Evolutionary conservation across 768 basidiomycete species (phyloP).

Genomic region (Termitomyces sp.): DNA sequence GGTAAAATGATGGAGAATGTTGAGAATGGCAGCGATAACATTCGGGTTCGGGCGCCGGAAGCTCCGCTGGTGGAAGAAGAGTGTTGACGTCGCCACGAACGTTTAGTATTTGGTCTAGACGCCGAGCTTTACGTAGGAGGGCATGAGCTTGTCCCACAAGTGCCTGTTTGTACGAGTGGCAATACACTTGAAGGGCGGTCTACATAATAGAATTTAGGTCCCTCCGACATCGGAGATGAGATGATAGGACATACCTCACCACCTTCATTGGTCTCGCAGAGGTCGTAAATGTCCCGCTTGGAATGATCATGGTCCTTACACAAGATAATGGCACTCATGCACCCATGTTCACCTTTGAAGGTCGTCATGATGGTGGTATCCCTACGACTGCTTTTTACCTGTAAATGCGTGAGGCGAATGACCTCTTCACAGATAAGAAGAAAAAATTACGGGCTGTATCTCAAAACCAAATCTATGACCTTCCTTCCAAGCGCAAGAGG

Average conservation of each 20-base stretch:
- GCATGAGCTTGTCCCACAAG: slow-evolving; percentile 69
- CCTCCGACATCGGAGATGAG: background rate
- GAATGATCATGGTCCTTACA: slow-evolving; percentile 72
- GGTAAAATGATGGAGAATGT: slow-evolving; percentile 76
- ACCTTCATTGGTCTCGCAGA: slow-evolving; percentile 81
- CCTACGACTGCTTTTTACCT: slow-evolving; percentile 77
- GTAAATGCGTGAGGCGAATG: background rate
- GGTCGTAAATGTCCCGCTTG: slow-evolving; percentile 67
- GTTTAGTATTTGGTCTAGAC: slow-evolving; percentile 70
- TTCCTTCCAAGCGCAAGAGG: slow-evolving; percentile 84
- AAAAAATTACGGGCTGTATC: slow-evolving; percentile 64
- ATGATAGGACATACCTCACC: slow-evolving; percentile 56
- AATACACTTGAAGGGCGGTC: slow-evolving; percentile 90
- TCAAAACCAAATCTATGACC: slow-evolving; percentile 91
- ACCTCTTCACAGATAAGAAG: background rate
- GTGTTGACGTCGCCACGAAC: slow-evolving; percentile 31
- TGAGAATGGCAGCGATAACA: slow-evolving; percentile 63
- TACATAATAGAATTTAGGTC: slow-evolving; percentile 24
- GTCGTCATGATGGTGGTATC: slow-evolving; percentile 60
- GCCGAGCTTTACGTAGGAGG: slow-evolving; percentile 81
- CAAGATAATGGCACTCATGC: slow-evolving; percentile 70
- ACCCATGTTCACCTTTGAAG: slow-evolving; percentile 75
- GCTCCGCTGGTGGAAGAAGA: slow-evolving; percentile 17
- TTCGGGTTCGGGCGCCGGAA: slow-evolving; percentile 28
- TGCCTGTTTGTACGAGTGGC: slow-evolving; percentile 79